Percentiles rank a stretch among this genome's conserved stretches.
phyloP scores from a whole-genome alignment of 2,329 filamentous ascomycete genomes.

The Mariannaea elegans region DNA sequence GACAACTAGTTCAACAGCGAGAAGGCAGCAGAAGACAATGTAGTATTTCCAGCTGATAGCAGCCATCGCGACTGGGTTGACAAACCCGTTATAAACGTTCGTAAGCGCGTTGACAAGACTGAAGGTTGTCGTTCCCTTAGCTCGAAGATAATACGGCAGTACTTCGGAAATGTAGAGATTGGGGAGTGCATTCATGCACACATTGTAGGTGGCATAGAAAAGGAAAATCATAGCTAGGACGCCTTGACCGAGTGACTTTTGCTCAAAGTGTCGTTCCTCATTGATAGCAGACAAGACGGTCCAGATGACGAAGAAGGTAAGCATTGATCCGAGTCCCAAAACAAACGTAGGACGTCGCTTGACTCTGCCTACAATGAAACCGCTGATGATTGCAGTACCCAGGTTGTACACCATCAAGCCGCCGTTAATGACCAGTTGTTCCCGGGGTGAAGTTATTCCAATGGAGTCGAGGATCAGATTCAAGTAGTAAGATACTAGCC shows the following conservation, averaged over 20 bases:
- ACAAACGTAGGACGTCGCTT: no score
- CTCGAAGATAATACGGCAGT: slow-evolving; percentile 59
- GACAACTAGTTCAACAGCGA: not conserved
- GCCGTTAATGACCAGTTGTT: slow-evolving; percentile 53
- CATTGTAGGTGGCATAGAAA: slow-evolving; percentile 56
- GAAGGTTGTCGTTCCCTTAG: slow-evolving; percentile 54
- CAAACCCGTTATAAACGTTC: slow-evolving; percentile 17
- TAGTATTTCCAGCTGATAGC: slow-evolving; percentile 20
- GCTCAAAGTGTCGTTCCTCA: slow-evolving; percentile 28
- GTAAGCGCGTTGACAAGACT: slow-evolving; percentile 1
- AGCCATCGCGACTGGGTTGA: slow-evolving; percentile 6
- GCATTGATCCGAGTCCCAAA: no score
- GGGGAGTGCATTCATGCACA: slow-evolving; percentile 61
- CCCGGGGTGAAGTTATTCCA: slow-evolving; percentile 47
- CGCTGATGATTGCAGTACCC: no score
- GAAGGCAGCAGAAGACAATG: slow-evolving; percentile 11
- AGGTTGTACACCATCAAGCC: no score
- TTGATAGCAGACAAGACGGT: slow-evolving; percentile 42
- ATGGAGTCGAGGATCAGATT: slow-evolving; percentile 45
- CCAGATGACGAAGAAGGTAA: slow-evolving; percentile 44
- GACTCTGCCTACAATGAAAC: no score
- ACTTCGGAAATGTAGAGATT: slow-evolving; percentile 59
- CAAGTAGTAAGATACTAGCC: slow-evolving; percentile 46
- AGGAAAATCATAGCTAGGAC: slow-evolving; percentile 42
- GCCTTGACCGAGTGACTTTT: slow-evolving; percentile 35